Conservation (phyloP, 306 rosid genomes). For the Senna siamea region DNA sequence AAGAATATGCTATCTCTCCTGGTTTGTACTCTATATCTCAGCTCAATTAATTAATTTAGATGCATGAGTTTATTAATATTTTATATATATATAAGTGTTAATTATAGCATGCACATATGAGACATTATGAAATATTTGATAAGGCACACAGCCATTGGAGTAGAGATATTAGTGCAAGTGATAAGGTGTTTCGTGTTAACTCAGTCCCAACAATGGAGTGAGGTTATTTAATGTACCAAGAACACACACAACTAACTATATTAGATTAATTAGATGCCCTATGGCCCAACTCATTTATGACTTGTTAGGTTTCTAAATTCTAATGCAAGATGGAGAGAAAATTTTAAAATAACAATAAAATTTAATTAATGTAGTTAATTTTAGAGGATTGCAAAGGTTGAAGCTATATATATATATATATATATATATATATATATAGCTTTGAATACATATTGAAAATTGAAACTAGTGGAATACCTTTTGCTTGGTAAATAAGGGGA, state of each 20-base stretch:
- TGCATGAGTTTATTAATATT: background rate
- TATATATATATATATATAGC: too few species aligned
- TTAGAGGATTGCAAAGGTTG: too few species aligned
- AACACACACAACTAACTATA: background rate
- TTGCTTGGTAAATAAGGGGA: too few species aligned
- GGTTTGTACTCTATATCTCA: too few species aligned
- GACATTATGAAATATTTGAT: conserved; percentile 34
- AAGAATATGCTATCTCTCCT: too few species aligned
- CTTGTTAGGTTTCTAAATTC: background rate
- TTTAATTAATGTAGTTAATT: too few species aligned
- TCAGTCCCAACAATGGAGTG: background rate
- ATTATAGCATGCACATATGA: background rate
- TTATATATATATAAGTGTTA: too few species aligned
- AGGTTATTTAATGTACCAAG: conserved; percentile 1
- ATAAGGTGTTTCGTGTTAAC: conserved; percentile 35
- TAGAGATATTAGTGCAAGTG: conserved; percentile 26
- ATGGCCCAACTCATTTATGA: conserved; percentile 27
- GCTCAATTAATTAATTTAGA: background rate
- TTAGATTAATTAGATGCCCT: background rate
- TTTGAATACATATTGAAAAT: background rate
- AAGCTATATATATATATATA: too few species aligned
- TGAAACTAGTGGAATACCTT: background rate
- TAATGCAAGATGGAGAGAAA: background rate
- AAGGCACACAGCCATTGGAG: background rate
- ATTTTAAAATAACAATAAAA: too few species aligned